Conservation (phyloP, 202 grass and related monocot genomes). For the Setaria viridis region DNA sequence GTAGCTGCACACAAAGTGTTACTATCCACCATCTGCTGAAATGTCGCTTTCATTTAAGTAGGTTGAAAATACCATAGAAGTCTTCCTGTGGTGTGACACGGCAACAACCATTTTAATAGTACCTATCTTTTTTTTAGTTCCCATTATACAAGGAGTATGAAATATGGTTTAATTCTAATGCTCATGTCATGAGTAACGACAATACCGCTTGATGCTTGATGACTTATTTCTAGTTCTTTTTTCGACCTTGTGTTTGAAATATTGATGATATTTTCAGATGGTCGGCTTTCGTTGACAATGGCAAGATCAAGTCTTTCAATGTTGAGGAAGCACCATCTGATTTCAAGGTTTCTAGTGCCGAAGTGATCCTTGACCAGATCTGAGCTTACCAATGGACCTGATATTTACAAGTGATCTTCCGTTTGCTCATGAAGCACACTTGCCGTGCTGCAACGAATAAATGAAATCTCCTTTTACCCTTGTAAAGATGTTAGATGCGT, state of each 20-base stretch:
- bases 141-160: background rate
- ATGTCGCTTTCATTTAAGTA: background rate
- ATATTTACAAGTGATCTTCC: too few species aligned
- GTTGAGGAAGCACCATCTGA: conserved; percentile 87
- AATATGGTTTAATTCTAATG: background rate
- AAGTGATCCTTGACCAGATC: conserved; percentile 91
- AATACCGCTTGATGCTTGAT: background rate
- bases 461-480: background rate
- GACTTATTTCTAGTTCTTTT: conserved; percentile 19
- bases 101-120: background rate
- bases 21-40: background rate
- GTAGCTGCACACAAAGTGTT: background rate
- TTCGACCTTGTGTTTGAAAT: conserved; percentile 5
- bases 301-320: conserved; percentile 89
- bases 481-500: background rate
- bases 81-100: background rate
- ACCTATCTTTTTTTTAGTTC: background rate
- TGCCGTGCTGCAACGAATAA: conserved; percentile 23
- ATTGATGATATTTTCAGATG: conserved; percentile 55
- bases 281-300: conserved; percentile 88
- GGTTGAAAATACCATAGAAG: background rate
- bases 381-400: conserved; percentile 39
- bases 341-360: conserved; percentile 84
- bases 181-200: background rate
- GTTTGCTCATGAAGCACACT: background rate